Conservation (phyloP, 306 rosid genomes). For the Quercus agrifolia region DNA sequence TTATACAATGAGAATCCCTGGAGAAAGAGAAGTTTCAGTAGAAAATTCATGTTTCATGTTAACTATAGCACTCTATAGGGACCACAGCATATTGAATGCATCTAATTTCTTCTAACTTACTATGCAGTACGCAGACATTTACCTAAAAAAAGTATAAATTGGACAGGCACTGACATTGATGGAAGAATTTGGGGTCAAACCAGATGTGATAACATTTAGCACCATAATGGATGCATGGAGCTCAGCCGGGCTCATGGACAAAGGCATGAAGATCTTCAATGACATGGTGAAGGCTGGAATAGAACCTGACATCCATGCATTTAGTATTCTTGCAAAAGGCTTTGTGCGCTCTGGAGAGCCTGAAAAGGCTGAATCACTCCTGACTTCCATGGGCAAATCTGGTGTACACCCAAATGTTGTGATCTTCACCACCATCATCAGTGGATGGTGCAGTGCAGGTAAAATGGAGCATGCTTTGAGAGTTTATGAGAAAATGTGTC, state of each 20-base stretch:
- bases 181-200: conserved; percentile 87
- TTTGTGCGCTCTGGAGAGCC: conserved; percentile 80
- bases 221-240: conserved; percentile 96
- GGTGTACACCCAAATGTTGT: conserved; percentile 80
- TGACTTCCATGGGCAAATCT: conserved; percentile 60
- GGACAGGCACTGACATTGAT: conserved; percentile 82
- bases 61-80: background rate
- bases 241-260: conserved; percentile 80
- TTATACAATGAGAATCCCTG: background rate
- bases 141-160: conserved; percentile 25
- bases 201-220: conserved; percentile 94
- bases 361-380: conserved; percentile 65
- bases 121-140: background rate
- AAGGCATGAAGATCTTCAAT: conserved; percentile 75
- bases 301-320: conserved; percentile 84
- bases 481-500: conserved; percentile 56
- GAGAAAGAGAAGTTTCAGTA: background rate
- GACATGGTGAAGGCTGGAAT: conserved; percentile 75
- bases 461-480: conserved; percentile 73
- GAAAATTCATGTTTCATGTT: background rate
- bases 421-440: conserved; percentile 89
- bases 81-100: background rate
- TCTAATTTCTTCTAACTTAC: background rate
- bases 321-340: conserved; percentile 93
- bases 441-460: conserved; percentile 87